A percentile compares a stretch with the other conserved stretches of the same genome.
Conservation (phyloP, 1,139 yeast genomes). For the Meyerozyma sp. region DNA sequence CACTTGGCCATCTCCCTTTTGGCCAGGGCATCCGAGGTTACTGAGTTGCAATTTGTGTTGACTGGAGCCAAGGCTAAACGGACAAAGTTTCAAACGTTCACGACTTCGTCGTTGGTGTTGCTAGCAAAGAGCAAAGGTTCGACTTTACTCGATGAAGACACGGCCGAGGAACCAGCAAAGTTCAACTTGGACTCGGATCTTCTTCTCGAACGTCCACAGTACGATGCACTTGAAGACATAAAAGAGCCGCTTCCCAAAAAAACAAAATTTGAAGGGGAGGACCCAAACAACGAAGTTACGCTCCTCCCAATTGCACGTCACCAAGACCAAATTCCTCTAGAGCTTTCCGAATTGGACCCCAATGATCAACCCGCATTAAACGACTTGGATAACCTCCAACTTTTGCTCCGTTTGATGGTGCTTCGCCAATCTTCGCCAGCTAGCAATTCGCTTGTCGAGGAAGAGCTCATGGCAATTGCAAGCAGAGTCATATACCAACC, state of each 20-base stretch:
- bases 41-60: constrained; percentile 59
- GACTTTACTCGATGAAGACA: constrained; percentile 15
- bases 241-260: constrained; percentile 29
- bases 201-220: constrained; percentile 68
- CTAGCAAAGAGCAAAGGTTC: constrained; percentile 56
- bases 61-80: constrained; percentile 89
- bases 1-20: constrained; percentile 49
- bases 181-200: constrained; percentile 71
- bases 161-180: constrained; percentile 40
- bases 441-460: constrained; percentile 66
- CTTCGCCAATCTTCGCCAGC: constrained; percentile 70
- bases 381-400: constrained; percentile 66
- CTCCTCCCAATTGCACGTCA: constrained; percentile 58
- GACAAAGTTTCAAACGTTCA: constrained; percentile 73
- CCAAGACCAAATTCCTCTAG: constrained; percentile 59
- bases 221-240: constrained; percentile 55
- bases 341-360: constrained; percentile 60
- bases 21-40: constrained; percentile 47
- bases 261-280: constrained; percentile 36
- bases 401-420: constrained; percentile 62
- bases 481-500: constrained; percentile 58
- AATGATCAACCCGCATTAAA: constrained; percentile 73
- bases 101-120: constrained; percentile 71
- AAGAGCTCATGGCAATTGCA: constrained; percentile 72
- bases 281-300: constrained; percentile 23